phyloP scores from a whole-genome alignment of 257 asterid species.

The Primulina eburnea region DNA sequence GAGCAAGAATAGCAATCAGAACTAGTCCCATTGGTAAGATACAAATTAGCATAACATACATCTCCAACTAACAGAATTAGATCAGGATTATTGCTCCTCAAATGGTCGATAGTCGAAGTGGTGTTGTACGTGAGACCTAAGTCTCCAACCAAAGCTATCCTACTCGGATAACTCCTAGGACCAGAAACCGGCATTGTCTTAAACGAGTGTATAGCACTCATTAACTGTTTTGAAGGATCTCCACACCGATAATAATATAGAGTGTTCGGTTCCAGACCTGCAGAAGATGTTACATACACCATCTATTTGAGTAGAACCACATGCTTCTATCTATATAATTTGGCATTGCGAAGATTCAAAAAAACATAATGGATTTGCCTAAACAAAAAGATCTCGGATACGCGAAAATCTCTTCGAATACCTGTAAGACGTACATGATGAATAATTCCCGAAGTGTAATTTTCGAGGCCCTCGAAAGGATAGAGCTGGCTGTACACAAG shows the following conservation, averaged over 20 bases:
- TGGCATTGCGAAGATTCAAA: no score
- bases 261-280: slow-evolving; percentile 64
- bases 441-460: slow-evolving; percentile 90
- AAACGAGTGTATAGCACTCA: slow-evolving; percentile 62
- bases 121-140: slow-evolving; percentile 94
- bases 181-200: slow-evolving; percentile 77
- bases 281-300: background rate
- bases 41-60: slow-evolving; percentile 76
- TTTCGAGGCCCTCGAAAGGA: slow-evolving; percentile 72
- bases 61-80: slow-evolving; percentile 81
- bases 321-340: background rate
- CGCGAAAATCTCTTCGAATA: slow-evolving; percentile 24
- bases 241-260: slow-evolving; percentile 77
- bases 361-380: background rate
- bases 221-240: slow-evolving; percentile 69
- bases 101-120: slow-evolving; percentile 72
- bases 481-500: slow-evolving; percentile 72
- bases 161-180: slow-evolving; percentile 55
- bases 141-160: slow-evolving; percentile 83
- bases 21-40: slow-evolving; percentile 86
- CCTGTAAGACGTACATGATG: slow-evolving; percentile 91
- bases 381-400: slow-evolving; percentile 9
- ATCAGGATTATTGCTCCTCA: slow-evolving; percentile 66
- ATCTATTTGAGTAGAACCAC: slow-evolving; percentile 7
- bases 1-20: slow-evolving; percentile 92